Conservation (phyloP, 192 early-diverging fungal genomes). For the Entophlyctis luteolus region DNA sequence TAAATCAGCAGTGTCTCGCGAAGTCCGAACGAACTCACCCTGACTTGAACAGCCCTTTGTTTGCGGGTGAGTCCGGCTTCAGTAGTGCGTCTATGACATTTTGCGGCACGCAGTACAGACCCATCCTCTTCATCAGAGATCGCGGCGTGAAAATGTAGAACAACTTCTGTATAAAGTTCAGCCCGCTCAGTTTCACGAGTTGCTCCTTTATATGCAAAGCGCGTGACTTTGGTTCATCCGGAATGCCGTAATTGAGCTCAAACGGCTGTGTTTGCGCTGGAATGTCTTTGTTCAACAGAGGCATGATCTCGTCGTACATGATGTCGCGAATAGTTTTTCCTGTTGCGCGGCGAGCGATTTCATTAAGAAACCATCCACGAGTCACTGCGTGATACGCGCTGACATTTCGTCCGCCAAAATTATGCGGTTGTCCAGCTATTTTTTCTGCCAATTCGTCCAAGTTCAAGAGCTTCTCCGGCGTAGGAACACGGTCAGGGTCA, state of each 20-base stretch:
- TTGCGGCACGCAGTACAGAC: not conserved
- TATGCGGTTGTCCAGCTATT: constrained; percentile 60
- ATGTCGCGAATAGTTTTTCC: constrained; percentile 58
- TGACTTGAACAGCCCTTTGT: constrained; percentile 31
- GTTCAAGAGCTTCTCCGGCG: constrained; percentile 43
- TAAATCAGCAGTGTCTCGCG: too few relatives aligned
- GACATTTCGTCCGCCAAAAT: constrained; percentile 51
- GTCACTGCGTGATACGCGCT: constrained; percentile 62
- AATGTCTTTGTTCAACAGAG: not conserved
- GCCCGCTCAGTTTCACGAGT: constrained; percentile 47
- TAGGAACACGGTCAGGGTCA: constrained; percentile 40
- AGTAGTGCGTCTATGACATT: constrained; percentile 3
- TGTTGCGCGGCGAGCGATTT: constrained; percentile 63
- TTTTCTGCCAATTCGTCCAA: constrained; percentile 46
- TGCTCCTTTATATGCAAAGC: not conserved
- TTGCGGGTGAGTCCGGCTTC: not conserved
- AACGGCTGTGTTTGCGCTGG: not conserved
- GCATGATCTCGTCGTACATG: constrained; percentile 55
- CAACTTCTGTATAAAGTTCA: constrained; percentile 42
- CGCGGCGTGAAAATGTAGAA: constrained; percentile 47
- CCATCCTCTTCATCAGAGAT: constrained; percentile 28
- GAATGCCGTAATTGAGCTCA: constrained; percentile 55
- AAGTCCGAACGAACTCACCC: too few relatives aligned
- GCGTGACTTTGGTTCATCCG: constrained; percentile 19
- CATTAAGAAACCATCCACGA: constrained; percentile 71